Base-by-base conservation (phyloP, 495 filamentous ascomycete species). In the Neurospora terricola region DNA sequence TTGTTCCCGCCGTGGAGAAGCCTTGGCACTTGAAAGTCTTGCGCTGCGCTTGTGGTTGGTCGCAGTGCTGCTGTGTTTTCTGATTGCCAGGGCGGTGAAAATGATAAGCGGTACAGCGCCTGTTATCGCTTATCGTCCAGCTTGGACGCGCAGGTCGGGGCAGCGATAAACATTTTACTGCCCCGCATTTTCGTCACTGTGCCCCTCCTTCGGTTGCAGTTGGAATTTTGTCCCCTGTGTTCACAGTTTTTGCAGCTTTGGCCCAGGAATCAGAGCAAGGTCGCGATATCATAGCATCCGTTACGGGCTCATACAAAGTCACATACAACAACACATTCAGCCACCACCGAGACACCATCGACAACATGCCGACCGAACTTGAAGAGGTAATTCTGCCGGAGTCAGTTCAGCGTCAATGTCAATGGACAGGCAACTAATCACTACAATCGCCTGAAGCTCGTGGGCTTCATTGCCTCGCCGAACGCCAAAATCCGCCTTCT, bases 381-480 rank as follows among this genome's bases (percentile, higher is more conserved):
- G 92, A 96, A 82, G 93, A 96, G 82, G 93, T 95, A 73, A 21
- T 38, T 38, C 0, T 66, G 54, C 14, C 54, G 2, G 27, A 34
- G 12, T 14, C 48, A 11, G 27, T 73, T 3, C 54, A 66, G 54
- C 12, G 27, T 66, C 54, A 66, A 34, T 30, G 54, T 62, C 23
- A 62, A 27, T 14, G 27, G 14, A 18, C 54, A 18, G 27, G 7
- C 23, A 66, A 34, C 54, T 66, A 66, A 66, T 66, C 27, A 34
- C 54, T 66, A 66, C 5, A 34, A 34, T 66, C 37, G 77, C 7
- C 16, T 42, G 66, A 76, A 97, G 94, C 88, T 98, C 66, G 94
- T 96, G 73, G 93, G 93, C 76, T 97, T 98, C 78, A 91, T 98
- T 39, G 91, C 93, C 78, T 90, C 96, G 84, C 92, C 91, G 66